Evolutionary conservation across 1,284 basidiomycete genomes (phyloP), one percentile per base, ranked within the genome.

Genomic region (Anthracocystis panici-leucophaei): DNA sequence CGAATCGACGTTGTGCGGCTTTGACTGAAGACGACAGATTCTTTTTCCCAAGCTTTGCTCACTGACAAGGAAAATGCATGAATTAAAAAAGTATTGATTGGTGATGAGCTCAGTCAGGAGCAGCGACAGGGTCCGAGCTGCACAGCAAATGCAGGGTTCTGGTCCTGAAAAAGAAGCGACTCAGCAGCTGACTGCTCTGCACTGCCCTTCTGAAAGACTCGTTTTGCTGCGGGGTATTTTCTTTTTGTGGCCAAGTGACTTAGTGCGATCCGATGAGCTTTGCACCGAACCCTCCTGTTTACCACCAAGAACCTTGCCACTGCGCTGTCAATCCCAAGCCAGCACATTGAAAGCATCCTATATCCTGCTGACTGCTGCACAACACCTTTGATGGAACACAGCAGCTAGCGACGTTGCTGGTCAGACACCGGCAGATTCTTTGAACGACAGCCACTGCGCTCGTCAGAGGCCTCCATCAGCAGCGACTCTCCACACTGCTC

Each of bases 111-210:
- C 27, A 27, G 27, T 27, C 27, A 27, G 27, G 27, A 27, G 27
- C 27, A 27, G 27, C 4, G 27, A 27, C 27, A 27, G 27, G 27
- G 27, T 27, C 27, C 27, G 27, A 21, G 62, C 55, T 65, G 63
- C 63, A 59, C 3, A 41, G 50, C 27, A 62, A 48, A 68, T 68
- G 65, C 65, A 68, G 65, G 65, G 65, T 67, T 67, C 65, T 61
- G 35, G 12, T 38, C 11, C 35, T n/a, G 31, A 45, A 31, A 58
- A 31, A 41, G 44, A 55, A 40, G 45, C 46, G 45, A 49, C 65
- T 66, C 57, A 55, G 54, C 54, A 46, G 18, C 53, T 18, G 12
- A 40, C 9, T 23, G n/a, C 27, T 49, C 29, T 51, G 46, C 53
- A 57, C 53, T 27, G 49, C 64, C 64, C 42, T 33, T 21, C 20